Conservation (phyloP, 2,329 filamentous ascomycete genomes). For the Grosmannia huntii region DNA sequence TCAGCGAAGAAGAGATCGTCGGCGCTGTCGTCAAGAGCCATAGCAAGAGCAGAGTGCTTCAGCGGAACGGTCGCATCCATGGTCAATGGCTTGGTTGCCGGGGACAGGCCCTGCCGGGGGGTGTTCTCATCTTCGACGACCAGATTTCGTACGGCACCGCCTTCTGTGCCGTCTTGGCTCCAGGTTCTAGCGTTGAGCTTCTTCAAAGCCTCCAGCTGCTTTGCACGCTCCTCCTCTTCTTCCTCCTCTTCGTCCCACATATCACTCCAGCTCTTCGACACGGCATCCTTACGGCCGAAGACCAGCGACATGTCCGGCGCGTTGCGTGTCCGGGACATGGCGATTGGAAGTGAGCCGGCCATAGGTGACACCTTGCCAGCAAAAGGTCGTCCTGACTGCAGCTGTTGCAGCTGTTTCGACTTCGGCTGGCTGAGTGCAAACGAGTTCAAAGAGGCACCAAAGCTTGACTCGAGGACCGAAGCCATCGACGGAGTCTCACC, state of each 20-base stretch:
- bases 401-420: constrained; percentile 16
- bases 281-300: constrained; percentile 64
- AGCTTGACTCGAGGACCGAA: constrained; percentile 70
- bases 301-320: constrained; percentile 62
- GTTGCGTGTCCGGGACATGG: constrained; percentile 61
- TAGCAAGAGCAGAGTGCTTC: constrained; percentile 27
- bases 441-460: constrained; percentile 72
- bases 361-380: constrained; percentile 39
- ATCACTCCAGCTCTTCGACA: constrained; percentile 99
- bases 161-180: constrained; percentile 57
- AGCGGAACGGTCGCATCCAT: constrained; percentile 26
- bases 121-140: constrained; percentile 28
- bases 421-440: constrained; percentile 40
- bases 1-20: constrained; percentile 67
- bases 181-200: constrained; percentile 62
- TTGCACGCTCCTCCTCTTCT: constrained; percentile 49
- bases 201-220: constrained; percentile 47
- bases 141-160: neutral
- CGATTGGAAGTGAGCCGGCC: constrained; percentile 64
- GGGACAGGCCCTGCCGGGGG: constrained; percentile 28
- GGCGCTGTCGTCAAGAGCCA: constrained; percentile 53
- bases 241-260: constrained; percentile 90
- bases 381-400: neutral
- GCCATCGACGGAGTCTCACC: constrained; percentile 69
- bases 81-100: constrained; percentile 24